Base-by-base conservation (phyloP, 768 basidiomycete species). In the Termitomyces heimii region DNA sequence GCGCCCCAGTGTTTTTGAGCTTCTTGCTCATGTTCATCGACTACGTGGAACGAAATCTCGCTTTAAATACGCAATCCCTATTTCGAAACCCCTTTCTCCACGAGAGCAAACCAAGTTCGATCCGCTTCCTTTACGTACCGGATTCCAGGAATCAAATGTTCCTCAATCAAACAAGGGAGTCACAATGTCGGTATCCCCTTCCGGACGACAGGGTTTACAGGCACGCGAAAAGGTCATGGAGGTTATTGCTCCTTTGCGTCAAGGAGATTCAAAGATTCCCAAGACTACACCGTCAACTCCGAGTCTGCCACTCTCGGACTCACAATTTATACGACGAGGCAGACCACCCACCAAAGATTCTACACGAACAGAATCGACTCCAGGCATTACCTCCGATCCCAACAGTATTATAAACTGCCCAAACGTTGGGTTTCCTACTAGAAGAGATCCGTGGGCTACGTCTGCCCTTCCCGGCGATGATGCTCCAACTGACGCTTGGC, bases 11-110 rank as follows among this genome's bases (percentile, higher is more conserved):
- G 88, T 92, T 16, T 98, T 95, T 64, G 92, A 97, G 64, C 72
- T 96, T 14, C 84, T 98, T 44, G 75, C 80, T 46, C 82, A 83
- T 58, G 91, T 95, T 1, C 97, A 98, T 73, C 78, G 80, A 31
- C 81, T 97, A 64, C 87, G 95, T 22, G 93, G 94, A 12, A 93
- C 93, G 1, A 89, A 84, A 68, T 91, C 94, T 7, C 80, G 82
- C 39, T 89, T 88, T 65, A 74, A 82, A 39, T 97, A 97, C 65
- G 75, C 68, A 37, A 74, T 84, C 44, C 81, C 80, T 43, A 63
- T 75, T 1, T 74, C 74, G 12, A 82, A 77, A 57, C 80, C 73
- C 51, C 75, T 73, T 64, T 81, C 67, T 10, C 77, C 81, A 10
- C 71, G 71, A 52, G 63, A 62, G 53, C 64, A 71, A 55, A 62